Conservation (phyloP, 768 basidiomycete genomes). For the Naganishia vaughanmartiniae region DNA sequence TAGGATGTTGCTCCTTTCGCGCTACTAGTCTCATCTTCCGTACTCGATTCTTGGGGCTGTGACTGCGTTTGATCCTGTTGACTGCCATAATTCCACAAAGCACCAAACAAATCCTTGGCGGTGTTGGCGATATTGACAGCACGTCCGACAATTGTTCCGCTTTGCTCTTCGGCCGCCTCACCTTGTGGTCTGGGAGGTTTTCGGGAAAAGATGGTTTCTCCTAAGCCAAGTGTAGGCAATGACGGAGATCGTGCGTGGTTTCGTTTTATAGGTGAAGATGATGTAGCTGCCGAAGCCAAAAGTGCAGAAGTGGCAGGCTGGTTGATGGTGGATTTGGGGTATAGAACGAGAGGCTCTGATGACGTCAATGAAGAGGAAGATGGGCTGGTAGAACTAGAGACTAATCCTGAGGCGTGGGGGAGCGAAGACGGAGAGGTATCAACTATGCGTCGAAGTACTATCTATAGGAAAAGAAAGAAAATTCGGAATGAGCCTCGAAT, state of each 20-base stretch:
- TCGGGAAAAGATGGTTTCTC: conserved; percentile 39
- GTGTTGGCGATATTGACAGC: conserved; percentile 77
- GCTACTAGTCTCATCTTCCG: conserved; percentile 1
- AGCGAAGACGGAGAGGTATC: conserved; percentile 51
- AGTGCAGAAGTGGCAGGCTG: conserved; percentile 1
- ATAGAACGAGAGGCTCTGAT: background rate
- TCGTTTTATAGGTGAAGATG: conserved; percentile 12
- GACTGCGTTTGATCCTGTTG: conserved; percentile 29
- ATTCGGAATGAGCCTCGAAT: background rate
- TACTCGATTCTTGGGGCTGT: conserved; percentile 45
- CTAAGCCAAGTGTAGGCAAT: background rate
- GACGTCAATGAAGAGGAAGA: conserved; percentile 1
- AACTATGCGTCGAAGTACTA: conserved; percentile 43
- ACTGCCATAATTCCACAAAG: conserved; percentile 57
- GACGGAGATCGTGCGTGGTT: conserved; percentile 25
- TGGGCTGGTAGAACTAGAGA: background rate
- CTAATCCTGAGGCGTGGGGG: conserved; percentile 37
- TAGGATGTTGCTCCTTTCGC: background rate
- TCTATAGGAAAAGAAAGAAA: conserved; percentile 12
- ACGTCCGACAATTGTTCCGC: conserved; percentile 59
- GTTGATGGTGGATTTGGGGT: background rate
- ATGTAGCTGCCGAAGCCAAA: conserved; percentile 1
- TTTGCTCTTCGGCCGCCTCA: conserved; percentile 40
- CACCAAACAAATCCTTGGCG: conserved; percentile 73
- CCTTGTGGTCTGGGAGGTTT: conserved; percentile 31